Evolutionary conservation across 2,329 filamentous ascomycete species (phyloP).

Genomic region (Fusarium sororula): DNA sequence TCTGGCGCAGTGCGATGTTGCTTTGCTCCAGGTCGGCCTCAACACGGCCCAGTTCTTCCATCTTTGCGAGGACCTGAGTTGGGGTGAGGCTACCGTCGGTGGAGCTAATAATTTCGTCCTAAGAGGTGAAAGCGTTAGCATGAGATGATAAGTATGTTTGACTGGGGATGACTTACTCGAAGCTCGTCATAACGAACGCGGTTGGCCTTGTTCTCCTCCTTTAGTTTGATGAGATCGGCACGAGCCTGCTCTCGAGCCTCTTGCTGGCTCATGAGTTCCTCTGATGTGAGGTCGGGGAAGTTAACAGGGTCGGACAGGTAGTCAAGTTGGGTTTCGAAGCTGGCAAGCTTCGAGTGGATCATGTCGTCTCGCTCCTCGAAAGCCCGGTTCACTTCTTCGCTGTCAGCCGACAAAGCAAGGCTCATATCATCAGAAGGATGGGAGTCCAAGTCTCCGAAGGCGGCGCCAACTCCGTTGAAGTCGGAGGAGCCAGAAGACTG

Average conservation of each 20-base stretch:
- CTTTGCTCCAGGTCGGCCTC: neutral
- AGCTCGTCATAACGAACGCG: neutral
- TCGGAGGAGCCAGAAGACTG: neutral
- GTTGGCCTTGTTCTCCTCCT: neutral
- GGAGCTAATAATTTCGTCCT: neutral
- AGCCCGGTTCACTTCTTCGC: neutral
- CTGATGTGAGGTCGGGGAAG: neutral
- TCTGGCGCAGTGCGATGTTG: neutral
- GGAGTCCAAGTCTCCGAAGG: neutral
- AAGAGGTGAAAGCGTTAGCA: neutral
- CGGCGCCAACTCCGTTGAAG: neutral
- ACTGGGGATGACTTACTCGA: neutral
- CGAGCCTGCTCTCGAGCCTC: neutral
- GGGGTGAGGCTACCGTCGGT: fast-evolving
- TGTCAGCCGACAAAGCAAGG: neutral
- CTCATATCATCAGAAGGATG: neutral
- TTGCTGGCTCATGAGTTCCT: neutral
- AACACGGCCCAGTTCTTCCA: fast-evolving
- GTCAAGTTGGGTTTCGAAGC: neutral
- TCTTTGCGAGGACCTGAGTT: fast-evolving
- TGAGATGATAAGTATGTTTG: neutral
- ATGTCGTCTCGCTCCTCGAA: neutral
- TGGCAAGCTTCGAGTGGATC: neutral
- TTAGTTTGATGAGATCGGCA: fast-evolving
- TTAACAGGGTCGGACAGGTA: fast-evolving